These are phyloP conservation scores for Scedosporium aurantiacum DNA, from an alignment of 2,329 filamentous ascomycete genomes.

Conservation along the genomic window DNA sequence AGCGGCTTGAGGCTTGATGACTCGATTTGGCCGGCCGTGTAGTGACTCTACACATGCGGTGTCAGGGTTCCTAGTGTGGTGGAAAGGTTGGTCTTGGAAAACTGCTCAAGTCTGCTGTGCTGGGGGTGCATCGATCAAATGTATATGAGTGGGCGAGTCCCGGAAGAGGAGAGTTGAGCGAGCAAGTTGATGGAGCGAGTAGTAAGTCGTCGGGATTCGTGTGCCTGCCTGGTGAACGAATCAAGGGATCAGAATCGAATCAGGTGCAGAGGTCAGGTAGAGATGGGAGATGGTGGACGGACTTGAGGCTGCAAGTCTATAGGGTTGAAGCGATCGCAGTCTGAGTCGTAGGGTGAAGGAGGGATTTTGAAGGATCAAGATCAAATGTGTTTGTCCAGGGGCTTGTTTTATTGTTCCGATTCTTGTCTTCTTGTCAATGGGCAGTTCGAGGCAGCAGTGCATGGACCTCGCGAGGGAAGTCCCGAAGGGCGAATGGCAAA, in stretches of 20 bases:
- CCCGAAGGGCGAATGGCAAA: background rate
- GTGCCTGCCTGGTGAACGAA: background rate
- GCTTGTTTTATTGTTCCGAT: background rate
- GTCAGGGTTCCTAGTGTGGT: background rate
- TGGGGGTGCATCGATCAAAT: background rate
- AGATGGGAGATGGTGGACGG: background rate
- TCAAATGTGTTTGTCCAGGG: background rate
- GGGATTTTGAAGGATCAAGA: background rate
- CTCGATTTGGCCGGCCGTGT: background rate
- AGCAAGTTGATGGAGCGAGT: no score
- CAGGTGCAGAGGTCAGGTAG: background rate
- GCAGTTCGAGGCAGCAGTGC: background rate
- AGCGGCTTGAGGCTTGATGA: background rate
- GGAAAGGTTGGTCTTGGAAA: background rate
- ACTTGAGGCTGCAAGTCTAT: background rate
- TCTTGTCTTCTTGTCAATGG: background rate
- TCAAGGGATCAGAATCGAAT: background rate
- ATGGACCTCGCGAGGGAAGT: background rate
- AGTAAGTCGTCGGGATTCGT: background rate
- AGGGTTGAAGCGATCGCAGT: no score
- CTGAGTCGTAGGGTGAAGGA: background rate
- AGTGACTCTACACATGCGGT: background rate
- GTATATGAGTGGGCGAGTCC: background rate
- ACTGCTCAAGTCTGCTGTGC: no score
- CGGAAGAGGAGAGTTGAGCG: no score